Evolutionary conservation across 1,284 basidiomycete genomes (phyloP).

Genomic region (Trametes pubescens): DNA sequence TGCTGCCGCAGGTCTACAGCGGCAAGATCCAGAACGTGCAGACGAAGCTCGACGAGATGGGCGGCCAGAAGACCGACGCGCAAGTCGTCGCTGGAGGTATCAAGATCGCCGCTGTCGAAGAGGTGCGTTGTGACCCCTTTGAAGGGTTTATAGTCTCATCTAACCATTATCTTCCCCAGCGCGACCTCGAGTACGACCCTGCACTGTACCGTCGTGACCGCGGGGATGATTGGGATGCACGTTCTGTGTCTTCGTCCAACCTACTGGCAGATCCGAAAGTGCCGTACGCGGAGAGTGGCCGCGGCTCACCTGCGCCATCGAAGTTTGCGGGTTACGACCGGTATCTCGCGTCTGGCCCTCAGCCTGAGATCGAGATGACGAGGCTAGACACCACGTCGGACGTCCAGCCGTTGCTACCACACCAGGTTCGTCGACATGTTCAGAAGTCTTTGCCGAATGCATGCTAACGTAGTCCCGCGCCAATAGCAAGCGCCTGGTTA

Average conservation of each 20-base stretch:
- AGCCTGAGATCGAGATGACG: slow-evolving; percentile 63
- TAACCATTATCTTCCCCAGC: slow-evolving; percentile 43
- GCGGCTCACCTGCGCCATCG: slow-evolving; percentile 54
- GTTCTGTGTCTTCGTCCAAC: slow-evolving; percentile 70
- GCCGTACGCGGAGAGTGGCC: slow-evolving; percentile 52
- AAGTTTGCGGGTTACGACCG: slow-evolving; percentile 54
- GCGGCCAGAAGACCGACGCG: slow-evolving; percentile 76
- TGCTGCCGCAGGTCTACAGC: slow-evolving; percentile 76
- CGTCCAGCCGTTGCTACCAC: slow-evolving; percentile 59
- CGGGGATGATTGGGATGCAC: slow-evolving; percentile 85
- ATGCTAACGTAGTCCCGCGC: background rate
- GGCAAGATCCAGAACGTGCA: slow-evolving; percentile 73
- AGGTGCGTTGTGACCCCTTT: slow-evolving; percentile 50
- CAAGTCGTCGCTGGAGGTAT: slow-evolving; percentile 77
- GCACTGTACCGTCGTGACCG: slow-evolving; percentile 76
- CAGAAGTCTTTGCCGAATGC: background rate
- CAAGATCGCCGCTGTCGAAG: slow-evolving; percentile 79
- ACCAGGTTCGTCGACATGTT: slow-evolving; percentile 26
- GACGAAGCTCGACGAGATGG: slow-evolving; percentile 75
- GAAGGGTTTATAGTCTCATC: background rate
- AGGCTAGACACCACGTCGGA: slow-evolving; percentile 57
- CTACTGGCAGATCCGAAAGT: slow-evolving; percentile 55
- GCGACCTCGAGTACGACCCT: slow-evolving; percentile 81
- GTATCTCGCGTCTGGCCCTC: slow-evolving; percentile 58
- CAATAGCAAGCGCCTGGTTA: slow-evolving; percentile 37